Evolutionary conservation across 441 rosid species (phyloP).

Genomic region (Gossypium schwendimanii): DNA sequence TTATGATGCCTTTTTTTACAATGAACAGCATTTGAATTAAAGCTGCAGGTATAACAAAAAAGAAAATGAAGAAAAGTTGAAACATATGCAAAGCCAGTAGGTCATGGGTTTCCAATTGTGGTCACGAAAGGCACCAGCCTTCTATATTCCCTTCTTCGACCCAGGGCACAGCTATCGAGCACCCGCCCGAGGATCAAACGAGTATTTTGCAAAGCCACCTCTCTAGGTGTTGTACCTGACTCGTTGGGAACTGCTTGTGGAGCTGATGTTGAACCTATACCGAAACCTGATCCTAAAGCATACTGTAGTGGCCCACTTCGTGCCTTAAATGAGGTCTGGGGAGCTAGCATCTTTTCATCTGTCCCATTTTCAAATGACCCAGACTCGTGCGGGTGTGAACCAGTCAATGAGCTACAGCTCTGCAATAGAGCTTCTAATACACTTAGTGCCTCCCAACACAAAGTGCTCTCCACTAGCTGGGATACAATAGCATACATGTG

Average conservation of each 20-base stretch:
- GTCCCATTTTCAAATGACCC: conserved; percentile 61
- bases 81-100: conserved; percentile 11
- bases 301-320: conserved; percentile 79
- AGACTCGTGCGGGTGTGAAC: conserved; percentile 62
- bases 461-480: conserved; percentile 87
- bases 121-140: conserved; percentile 89
- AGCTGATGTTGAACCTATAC: conserved; percentile 35
- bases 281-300: conserved; percentile 42
- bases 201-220: conserved; percentile 78
- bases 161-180: conserved; percentile 75
- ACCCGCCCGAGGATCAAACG: conserved; percentile 80
- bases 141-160: conserved; percentile 76
- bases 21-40: not conserved
- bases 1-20: conserved; percentile 24
- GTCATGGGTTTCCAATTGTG: conserved; percentile 48
- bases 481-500: conserved; percentile 96
- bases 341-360: conserved; percentile 68
- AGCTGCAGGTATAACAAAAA: not conserved
- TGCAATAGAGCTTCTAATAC: conserved; percentile 93
- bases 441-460: conserved; percentile 91
- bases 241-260: conserved; percentile 42
- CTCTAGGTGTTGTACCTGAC: conserved; percentile 60
- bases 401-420: conserved; percentile 82
- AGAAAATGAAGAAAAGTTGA: not conserved
- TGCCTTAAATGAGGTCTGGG: conserved; percentile 86